Conservation (phyloP, 176 grass and related monocot genomes). For the Lolium multiflorum region DNA sequence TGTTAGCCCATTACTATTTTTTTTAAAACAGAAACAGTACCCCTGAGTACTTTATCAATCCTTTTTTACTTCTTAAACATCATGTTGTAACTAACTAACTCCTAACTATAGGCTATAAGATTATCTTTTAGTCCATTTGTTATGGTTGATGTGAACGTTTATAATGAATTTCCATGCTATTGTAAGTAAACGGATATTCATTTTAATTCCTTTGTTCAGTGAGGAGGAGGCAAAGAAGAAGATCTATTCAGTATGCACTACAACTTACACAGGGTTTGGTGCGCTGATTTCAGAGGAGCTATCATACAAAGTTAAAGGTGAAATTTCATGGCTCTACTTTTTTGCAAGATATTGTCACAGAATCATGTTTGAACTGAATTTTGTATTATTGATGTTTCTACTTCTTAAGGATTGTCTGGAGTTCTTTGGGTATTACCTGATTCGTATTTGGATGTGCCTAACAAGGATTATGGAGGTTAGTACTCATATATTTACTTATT, state of each 20-base stretch:
- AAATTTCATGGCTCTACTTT: constrained; percentile 32
- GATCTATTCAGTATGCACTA: constrained; percentile 93
- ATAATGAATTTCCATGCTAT: background rate
- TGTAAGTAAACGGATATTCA: constrained; percentile 1
- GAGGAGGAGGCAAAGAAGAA: constrained; percentile 98
- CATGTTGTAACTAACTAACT: background rate
- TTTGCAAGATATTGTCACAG: constrained; percentile 11
- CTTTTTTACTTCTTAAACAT: background rate
- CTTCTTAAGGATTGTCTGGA: constrained; percentile 77
- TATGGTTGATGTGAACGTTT: background rate
- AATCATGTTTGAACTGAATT: constrained; percentile 20
- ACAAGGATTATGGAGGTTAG: constrained; percentile 98
- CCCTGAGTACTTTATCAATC: background rate
- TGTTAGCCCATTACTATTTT: background rate
- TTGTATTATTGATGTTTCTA: constrained; percentile 6
- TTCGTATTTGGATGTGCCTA: constrained; percentile 97
- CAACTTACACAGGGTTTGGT: constrained; percentile 83
- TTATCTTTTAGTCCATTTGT: constrained; percentile 19
- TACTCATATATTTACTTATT: background rate
- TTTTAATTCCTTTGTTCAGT: constrained; percentile 49
- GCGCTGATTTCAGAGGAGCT: constrained; percentile 93
- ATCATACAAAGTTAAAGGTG: constrained; percentile 99
- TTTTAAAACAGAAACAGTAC: background rate
- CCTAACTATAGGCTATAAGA: constrained; percentile 10
- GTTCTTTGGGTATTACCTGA: constrained; percentile 99